Conservation (phyloP, 2,329 filamentous ascomycete species). For the Periconia sp. region DNA sequence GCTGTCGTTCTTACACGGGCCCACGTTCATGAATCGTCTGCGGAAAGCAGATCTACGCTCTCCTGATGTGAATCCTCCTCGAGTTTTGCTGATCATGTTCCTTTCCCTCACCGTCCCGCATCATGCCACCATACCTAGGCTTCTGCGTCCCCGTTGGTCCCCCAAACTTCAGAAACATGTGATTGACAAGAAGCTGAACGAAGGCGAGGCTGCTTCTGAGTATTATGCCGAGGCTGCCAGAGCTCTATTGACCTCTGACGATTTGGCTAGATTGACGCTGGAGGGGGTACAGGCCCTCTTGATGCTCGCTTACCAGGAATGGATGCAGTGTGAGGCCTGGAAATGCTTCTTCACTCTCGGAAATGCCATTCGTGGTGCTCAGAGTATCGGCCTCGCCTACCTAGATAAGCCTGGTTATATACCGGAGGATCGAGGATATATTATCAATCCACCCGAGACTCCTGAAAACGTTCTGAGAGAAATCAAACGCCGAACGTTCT, state of each 20-base stretch:
- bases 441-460: no score
- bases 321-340: slow-evolving; percentile 68
- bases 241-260: slow-evolving; percentile 41
- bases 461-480: no score
- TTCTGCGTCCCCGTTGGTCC: slow-evolving; percentile 57
- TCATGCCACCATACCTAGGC: slow-evolving; percentile 63
- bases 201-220: slow-evolving; percentile 54
- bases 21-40: slow-evolving; percentile 60
- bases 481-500: slow-evolving; percentile 72
- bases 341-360: slow-evolving; percentile 72
- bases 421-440: no score
- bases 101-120: slow-evolving; percentile 73
- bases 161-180: neutral
- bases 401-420: no score
- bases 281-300: slow-evolving; percentile 71
- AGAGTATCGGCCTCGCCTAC: slow-evolving; percentile 32
- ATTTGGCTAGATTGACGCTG: slow-evolving; percentile 55
- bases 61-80: slow-evolving; percentile 43
- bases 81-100: slow-evolving; percentile 67
- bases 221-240: slow-evolving; percentile 68
- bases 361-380: slow-evolving; percentile 64
- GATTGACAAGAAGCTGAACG: no score
- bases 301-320: slow-evolving; percentile 75
- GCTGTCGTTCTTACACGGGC: slow-evolving; percentile 72
- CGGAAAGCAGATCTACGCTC: slow-evolving; percentile 12